phyloP scores from a whole-genome alignment of 1,284 basidiomycete genomes.

The Irpex sp. region DNA sequence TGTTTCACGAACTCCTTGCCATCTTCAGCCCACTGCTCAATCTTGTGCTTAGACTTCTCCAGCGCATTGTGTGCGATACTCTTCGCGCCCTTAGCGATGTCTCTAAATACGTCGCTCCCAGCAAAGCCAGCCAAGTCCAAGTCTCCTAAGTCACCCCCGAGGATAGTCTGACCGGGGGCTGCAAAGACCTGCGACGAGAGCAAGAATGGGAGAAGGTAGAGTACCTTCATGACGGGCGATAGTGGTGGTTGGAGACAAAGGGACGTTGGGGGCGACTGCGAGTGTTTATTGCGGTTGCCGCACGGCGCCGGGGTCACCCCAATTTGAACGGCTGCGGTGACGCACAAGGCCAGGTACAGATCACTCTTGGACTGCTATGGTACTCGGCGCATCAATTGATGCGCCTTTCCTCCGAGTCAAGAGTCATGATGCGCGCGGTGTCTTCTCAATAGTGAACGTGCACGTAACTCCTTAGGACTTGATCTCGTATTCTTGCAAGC shows the following conservation, averaged over 20 bases:
- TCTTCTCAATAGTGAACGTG: too few species aligned
- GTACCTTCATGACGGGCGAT: slow-evolving; percentile 21
- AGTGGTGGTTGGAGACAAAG: not conserved
- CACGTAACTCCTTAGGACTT: too few species aligned
- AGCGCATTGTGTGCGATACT: slow-evolving; percentile 25
- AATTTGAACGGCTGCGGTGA: not conserved
- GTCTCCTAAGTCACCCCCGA: slow-evolving; percentile 21
- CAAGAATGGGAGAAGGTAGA: slow-evolving; percentile 18
- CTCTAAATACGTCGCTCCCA: slow-evolving; percentile 9
- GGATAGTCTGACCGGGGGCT: slow-evolving; percentile 28
- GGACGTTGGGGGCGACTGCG: not conserved
- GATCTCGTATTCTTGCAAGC: too few species aligned
- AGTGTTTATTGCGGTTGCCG: not conserved
- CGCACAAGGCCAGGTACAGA: not conserved
- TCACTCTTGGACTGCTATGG: not conserved
- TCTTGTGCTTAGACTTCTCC: slow-evolving; percentile 34
- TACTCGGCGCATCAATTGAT: not conserved
- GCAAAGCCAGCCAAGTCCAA: slow-evolving; percentile 10
- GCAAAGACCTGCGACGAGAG: slow-evolving; percentile 17
- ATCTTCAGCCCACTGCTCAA: slow-evolving; percentile 48
- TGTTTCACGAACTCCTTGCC: slow-evolving; percentile 65
- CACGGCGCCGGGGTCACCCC: not conserved
- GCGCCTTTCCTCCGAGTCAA: too few species aligned
- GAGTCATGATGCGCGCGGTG: too few species aligned
- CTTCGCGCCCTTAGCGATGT: slow-evolving; percentile 32